Evolutionary conservation across 148 eudicot genomes (phyloP).

Genomic region (Fagopyrum homotropicum): DNA sequence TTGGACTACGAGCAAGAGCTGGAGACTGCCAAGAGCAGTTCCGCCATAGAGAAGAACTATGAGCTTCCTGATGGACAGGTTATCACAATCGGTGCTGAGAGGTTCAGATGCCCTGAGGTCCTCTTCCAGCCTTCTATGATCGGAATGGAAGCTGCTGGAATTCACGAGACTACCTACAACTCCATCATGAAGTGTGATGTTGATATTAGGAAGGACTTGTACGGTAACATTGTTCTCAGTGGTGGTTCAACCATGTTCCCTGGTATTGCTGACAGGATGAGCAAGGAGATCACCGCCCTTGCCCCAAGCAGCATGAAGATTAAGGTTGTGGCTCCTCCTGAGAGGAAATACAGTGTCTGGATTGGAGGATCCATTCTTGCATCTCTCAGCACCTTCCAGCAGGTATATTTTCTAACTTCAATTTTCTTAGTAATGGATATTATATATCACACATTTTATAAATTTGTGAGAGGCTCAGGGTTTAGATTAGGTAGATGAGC

Average conservation of each 20-base stretch:
- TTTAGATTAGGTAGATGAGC: too few species aligned
- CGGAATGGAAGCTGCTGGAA: slow-evolving; percentile 80
- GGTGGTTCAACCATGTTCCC: slow-evolving; percentile 16
- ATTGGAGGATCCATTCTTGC: slow-evolving; percentile 15
- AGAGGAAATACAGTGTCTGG: slow-evolving; percentile 15
- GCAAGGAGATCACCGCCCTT: slow-evolving; percentile 14
- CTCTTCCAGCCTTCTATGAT: slow-evolving; percentile 75
- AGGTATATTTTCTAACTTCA: slow-evolving; percentile 3
- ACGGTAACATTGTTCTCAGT: slow-evolving; percentile 14
- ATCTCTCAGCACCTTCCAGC: slow-evolving; percentile 17
- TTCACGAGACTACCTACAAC: slow-evolving; percentile 38
- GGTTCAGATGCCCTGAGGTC: slow-evolving; percentile 79
- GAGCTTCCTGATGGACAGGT: slow-evolving; percentile 83
- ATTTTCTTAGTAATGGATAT: background rate
- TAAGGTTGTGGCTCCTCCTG: slow-evolving; percentile 14
- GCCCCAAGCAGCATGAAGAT: slow-evolving; percentile 17
- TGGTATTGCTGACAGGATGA: slow-evolving; percentile 14
- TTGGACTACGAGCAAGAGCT: slow-evolving; percentile 80
- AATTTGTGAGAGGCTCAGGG: too few species aligned
- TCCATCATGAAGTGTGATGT: slow-evolving; percentile 17
- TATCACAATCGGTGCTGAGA: slow-evolving; percentile 66
- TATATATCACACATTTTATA: background rate
- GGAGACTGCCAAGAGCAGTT: slow-evolving; percentile 68
- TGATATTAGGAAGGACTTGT: slow-evolving; percentile 13
- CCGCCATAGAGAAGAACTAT: slow-evolving; percentile 69